Evolutionary conservation across 2,329 filamentous ascomycete genomes (phyloP).

Genomic region (Myriosclerotinia duriaeana): DNA sequence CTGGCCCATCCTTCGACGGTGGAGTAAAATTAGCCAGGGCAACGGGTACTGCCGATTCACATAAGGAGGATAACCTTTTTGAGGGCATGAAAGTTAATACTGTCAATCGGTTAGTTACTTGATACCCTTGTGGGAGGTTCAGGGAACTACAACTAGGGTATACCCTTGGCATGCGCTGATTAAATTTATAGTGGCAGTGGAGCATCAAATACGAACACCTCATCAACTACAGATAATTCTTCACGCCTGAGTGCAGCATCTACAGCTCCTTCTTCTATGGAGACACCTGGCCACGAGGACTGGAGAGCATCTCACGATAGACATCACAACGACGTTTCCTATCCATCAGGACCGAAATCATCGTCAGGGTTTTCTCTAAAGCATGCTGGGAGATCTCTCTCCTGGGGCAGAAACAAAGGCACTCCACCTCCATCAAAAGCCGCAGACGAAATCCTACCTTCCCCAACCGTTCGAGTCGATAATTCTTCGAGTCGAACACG

Average conservation of each 20-base stretch:
- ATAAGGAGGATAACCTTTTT: conserved; percentile 41
- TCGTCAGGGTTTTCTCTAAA: conserved; percentile 39
- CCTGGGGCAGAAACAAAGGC: conserved; percentile 39
- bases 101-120: conserved; percentile 40
- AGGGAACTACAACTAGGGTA: conserved; percentile 17
- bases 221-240: conserved; percentile 41
- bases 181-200: conserved; percentile 39
- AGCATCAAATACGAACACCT: conserved; percentile 41
- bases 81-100: conserved; percentile 33
- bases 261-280: conserved; percentile 41
- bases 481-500: conserved; percentile 32
- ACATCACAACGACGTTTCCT: conserved; percentile 36
- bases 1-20: conserved; percentile 39
- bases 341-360: conserved; percentile 38
- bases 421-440: conserved; percentile 32
- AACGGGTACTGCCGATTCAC: conserved; percentile 30
- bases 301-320: conserved; percentile 39
- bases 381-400: conserved; percentile 39
- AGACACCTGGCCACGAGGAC: conserved; percentile 36
- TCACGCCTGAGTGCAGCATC: conserved; percentile 41
- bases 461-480: conserved; percentile 31
- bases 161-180: conserved; percentile 30
- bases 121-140: conserved; percentile 5
- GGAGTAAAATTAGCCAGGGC: conserved; percentile 37
- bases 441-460: conserved; percentile 28